phyloP scores from a whole-genome alignment of 2,329 filamentous ascomycete genomes.

The Zymoseptoria pseudotritici region DNA sequence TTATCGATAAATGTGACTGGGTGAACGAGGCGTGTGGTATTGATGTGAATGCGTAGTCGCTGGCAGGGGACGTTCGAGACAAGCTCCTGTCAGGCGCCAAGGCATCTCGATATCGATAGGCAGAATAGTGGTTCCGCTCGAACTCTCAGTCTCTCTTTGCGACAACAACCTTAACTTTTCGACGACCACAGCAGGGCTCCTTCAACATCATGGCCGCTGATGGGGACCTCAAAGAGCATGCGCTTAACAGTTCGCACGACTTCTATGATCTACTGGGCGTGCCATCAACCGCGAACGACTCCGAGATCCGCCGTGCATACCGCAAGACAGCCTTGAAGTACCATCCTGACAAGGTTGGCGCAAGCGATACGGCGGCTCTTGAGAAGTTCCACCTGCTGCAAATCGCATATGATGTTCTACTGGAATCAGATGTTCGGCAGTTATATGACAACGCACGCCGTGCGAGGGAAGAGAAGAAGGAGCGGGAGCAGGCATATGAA shows the following conservation, averaged over 20 bases:
- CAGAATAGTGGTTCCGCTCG: no score
- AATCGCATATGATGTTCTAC: slow-evolving; percentile 77
- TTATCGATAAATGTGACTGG: background rate
- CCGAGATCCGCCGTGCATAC: slow-evolving; percentile 78
- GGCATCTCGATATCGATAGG: background rate
- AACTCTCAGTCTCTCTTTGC: background rate
- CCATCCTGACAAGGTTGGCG: slow-evolving; percentile 85
- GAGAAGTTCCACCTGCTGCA: slow-evolving; percentile 80
- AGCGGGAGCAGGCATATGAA: slow-evolving; percentile 66
- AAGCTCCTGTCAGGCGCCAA: background rate
- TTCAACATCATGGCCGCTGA: slow-evolving; percentile 29
- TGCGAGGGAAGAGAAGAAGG: slow-evolving; percentile 60
- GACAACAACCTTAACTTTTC: background rate
- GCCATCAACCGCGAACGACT: slow-evolving; percentile 54
- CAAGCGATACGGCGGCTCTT: slow-evolving; percentile 52
- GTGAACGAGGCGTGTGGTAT: background rate
- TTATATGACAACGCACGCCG: slow-evolving; percentile 72
- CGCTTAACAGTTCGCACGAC: slow-evolving; percentile 45
- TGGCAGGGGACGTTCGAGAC: background rate
- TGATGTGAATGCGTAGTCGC: background rate
- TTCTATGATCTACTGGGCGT: slow-evolving; percentile 72
- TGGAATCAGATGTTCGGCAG: slow-evolving; percentile 60
- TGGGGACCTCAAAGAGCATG: slow-evolving; percentile 36
- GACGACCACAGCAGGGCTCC: background rate
- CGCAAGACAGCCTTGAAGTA: slow-evolving; percentile 79